A percentile compares a stretch with the other conserved stretches of the same genome.
Conservation (phyloP, 192 early-diverging fungal genomes). For the Mortierella hygrophila region DNA sequence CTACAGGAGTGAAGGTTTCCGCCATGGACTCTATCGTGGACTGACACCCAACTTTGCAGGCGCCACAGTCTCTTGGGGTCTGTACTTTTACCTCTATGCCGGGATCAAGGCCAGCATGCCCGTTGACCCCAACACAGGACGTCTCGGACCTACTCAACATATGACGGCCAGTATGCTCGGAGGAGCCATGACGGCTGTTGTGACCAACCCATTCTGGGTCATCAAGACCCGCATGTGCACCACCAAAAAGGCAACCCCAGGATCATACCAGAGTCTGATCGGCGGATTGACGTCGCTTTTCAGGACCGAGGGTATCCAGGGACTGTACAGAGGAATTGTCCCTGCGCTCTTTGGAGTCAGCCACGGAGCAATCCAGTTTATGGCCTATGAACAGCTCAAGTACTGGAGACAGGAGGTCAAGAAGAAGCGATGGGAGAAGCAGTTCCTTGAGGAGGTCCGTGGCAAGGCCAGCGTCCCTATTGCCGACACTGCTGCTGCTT, state of each 20-base stretch:
- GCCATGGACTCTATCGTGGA: slow-evolving; percentile 90
- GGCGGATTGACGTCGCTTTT: slow-evolving; percentile 73
- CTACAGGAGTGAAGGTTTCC: slow-evolving; percentile 68
- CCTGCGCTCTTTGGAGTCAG: slow-evolving; percentile 93
- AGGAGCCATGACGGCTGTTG: slow-evolving; percentile 76
- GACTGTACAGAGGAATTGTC: slow-evolving; percentile 84
- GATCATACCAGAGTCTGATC: slow-evolving; percentile 74
- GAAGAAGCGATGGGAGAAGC: slow-evolving; percentile 47
- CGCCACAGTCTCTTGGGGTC: slow-evolving; percentile 91
- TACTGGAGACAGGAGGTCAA: slow-evolving; percentile 64
- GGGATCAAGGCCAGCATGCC: slow-evolving; percentile 77
- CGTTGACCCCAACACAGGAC: slow-evolving; percentile 61
- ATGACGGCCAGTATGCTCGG: slow-evolving; percentile 64
- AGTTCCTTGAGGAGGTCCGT: slow-evolving; percentile 46
- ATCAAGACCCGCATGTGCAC: slow-evolving; percentile 89
- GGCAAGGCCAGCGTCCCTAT: slow-evolving; percentile 14
- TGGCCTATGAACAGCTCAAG: slow-evolving; percentile 99
- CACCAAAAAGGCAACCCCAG: slow-evolving; percentile 66
- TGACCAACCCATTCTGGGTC: slow-evolving; percentile 88
- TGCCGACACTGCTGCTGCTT: neutral
- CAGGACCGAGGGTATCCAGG: slow-evolving; percentile 77
- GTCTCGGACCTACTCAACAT: slow-evolving; percentile 82
- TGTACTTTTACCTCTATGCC: slow-evolving; percentile 96
- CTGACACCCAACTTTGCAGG: slow-evolving; percentile 92
- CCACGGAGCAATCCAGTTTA: slow-evolving; percentile 98